These are phyloP conservation scores for Penicillium sp. DNA, from an alignment of 2,329 filamentous ascomycete genomes.

Conservation along the genomic window DNA sequence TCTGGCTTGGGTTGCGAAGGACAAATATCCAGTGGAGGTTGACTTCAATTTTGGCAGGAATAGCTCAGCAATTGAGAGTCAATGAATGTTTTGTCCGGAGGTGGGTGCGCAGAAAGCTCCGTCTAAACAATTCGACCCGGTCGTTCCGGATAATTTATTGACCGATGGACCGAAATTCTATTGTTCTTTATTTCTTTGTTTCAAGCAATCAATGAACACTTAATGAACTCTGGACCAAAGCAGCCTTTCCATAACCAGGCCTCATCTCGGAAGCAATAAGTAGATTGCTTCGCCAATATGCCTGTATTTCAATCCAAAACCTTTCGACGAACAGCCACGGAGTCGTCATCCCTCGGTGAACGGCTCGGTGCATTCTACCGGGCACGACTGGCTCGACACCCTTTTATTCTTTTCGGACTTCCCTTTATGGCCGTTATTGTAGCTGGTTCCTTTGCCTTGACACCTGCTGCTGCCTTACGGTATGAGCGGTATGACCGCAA, in stretches of 20 bases:
- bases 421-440: conserved; percentile 90
- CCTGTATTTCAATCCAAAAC: conserved; percentile 65
- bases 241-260: neutral
- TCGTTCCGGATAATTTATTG: conserved; percentile 18
- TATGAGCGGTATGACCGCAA: conserved; percentile 92
- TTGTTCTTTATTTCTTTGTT: neutral
- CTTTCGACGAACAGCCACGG: conserved; percentile 58
- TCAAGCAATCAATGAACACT: neutral
- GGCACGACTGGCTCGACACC: conserved; percentile 67
- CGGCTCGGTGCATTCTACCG: conserved; percentile 75
- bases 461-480: conserved; percentile 85
- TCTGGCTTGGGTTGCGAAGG: neutral
- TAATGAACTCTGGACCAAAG: neutral
- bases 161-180: conserved; percentile 7
- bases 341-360: conserved; percentile 56
- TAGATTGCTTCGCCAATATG: conserved; percentile 43
- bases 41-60: neutral
- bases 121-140: conserved; percentile 23
- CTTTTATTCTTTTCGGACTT: conserved; percentile 88
- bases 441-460: conserved; percentile 87
- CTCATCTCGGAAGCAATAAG: neutral
- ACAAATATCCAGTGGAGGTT: neutral
- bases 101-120: conserved; percentile 12
- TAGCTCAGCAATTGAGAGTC: neutral
- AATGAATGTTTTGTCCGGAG: neutral